Evolutionary conservation across 257 asterid genomes (phyloP).

Genomic region (Plantago major): DNA sequence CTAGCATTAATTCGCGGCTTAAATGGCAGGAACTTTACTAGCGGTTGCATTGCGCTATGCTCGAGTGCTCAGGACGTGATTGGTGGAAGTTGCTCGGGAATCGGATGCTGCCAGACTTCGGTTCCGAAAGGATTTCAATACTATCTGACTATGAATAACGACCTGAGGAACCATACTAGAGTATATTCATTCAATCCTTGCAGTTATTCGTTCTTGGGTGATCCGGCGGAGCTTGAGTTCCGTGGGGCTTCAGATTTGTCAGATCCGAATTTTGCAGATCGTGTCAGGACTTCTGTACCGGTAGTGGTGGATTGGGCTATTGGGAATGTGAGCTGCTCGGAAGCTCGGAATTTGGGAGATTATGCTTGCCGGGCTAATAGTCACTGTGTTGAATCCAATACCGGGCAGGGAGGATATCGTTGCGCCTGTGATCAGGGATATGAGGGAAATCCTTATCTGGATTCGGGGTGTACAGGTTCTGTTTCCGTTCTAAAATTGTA

Average conservation of each 20-base stretch:
- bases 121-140: conserved; percentile 42
- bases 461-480: conserved; percentile 66
- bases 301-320: conserved; percentile 67
- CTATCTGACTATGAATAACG: conserved; percentile 3
- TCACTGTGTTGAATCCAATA: conserved; percentile 46
- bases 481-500: background rate
- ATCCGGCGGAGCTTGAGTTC: conserved; percentile 35
- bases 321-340: conserved; percentile 46
- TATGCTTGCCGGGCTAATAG: conserved; percentile 48
- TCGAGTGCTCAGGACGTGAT: conserved; percentile 29
- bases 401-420: conserved; percentile 49
- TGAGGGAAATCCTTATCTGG: conserved; percentile 66
- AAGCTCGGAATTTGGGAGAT: conserved; percentile 18
- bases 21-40: conserved; percentile 25
- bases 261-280: conserved; percentile 39
- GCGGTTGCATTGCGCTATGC: conserved; percentile 59
- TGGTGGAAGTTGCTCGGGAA: conserved; percentile 60
- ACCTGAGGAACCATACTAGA: conserved; percentile 30
- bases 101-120: conserved; percentile 72
- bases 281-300: conserved; percentile 35
- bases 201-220: conserved; percentile 72
- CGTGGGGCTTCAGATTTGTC: conserved; percentile 45
- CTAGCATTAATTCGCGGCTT: conserved; percentile 29
- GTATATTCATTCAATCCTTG: conserved; percentile 49
- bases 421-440: conserved; percentile 55